These are phyloP conservation scores for Backusella macrospora DNA, from an alignment of 192 early-diverging fungal species.

Conservation along the genomic window DNA sequence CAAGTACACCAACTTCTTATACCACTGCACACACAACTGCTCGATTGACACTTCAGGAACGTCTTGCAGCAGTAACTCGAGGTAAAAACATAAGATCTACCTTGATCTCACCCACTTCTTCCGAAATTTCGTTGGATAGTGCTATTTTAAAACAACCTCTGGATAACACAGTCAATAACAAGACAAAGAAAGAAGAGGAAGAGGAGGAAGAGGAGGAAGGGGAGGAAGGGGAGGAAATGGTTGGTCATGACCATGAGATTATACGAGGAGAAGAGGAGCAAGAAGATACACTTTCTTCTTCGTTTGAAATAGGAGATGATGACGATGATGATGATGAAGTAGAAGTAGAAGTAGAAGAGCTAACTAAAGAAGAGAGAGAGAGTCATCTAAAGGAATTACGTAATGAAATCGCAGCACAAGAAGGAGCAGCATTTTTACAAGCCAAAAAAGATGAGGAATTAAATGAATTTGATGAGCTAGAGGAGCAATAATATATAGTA, in stretches of 20 bases:
- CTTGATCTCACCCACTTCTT: not conserved
- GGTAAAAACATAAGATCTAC: slow-evolving; percentile 12
- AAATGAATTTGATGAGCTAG: not conserved
- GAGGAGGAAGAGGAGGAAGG: not conserved
- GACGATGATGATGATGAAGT: slow-evolving; percentile 39
- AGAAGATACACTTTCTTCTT: not conserved
- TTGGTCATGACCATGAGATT: not conserved
- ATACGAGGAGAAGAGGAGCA: not conserved
- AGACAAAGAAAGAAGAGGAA: not conserved
- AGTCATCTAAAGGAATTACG: slow-evolving; percentile 30
- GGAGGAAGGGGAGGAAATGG: not conserved
- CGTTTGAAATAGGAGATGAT: slow-evolving; percentile 44
- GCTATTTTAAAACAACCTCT: not conserved
- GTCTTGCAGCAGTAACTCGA: slow-evolving; percentile 40
- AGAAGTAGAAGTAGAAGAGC: slow-evolving; percentile 20
- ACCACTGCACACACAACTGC: slow-evolving; percentile 36
- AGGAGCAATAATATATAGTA: not conserved
- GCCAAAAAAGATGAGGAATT: slow-evolving; percentile 24
- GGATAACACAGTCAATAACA: not conserved
- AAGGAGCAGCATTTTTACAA: slow-evolving; percentile 32
- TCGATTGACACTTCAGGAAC: slow-evolving; percentile 39
- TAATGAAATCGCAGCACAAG: slow-evolving; percentile 36
- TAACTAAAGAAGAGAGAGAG: not conserved
- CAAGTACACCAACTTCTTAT: not conserved
- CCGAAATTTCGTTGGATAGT: not conserved